Evolutionary conservation across 352 stramenopile species (phyloP), one percentile per base, ranked within the genome.

Genomic region (Pythium utonaiense): DNA sequence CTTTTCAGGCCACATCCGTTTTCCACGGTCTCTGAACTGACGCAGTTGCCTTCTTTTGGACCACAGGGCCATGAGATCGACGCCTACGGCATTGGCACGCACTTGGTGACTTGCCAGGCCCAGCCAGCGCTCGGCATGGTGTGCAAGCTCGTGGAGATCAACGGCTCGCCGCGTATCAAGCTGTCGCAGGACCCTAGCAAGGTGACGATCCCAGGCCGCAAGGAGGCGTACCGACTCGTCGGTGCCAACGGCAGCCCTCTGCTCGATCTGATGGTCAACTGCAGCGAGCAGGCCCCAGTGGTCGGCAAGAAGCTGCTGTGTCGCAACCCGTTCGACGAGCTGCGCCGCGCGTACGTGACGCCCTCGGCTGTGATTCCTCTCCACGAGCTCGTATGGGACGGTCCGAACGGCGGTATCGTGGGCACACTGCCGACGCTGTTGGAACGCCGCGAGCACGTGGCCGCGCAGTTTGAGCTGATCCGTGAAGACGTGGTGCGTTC

Each of bases 111-210:
- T 7, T 99, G 98, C 72, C 97, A 99, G 74, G 88, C 88, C 17
- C 97, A 99, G 69, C 98, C 98, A 22, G 97, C 98, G 22, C 80
- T 99, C 1, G 98, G 98, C 22, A 97, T 97, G 96, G 98, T 99
- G 21, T 99, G 98, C 87, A 99, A 99, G 78, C 84, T 99, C 22
- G 97, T 99, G 30, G 96, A 99, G 78, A 96, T 99, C 60, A 91
- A 98, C 59, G 91, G 84, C 22, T 66, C 89, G 60, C 93, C 98
- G 16, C 83, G 97, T 45, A 99, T 99, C 61, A 99, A 99, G 78
- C 74, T 99, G 28, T 98, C 91, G 22, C 85, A 99, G 75, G 96
- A 99, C 50, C 80, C 97, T 25, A 92, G 76, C 54, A 99, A 99
- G 68, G 96, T 98, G 24, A 97, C 90, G 48, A 95, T 97, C 48